These are phyloP conservation scores for Cordyceps tenuipes DNA, from an alignment of 2,329 filamentous ascomycete genomes.

Conservation along the genomic window DNA sequence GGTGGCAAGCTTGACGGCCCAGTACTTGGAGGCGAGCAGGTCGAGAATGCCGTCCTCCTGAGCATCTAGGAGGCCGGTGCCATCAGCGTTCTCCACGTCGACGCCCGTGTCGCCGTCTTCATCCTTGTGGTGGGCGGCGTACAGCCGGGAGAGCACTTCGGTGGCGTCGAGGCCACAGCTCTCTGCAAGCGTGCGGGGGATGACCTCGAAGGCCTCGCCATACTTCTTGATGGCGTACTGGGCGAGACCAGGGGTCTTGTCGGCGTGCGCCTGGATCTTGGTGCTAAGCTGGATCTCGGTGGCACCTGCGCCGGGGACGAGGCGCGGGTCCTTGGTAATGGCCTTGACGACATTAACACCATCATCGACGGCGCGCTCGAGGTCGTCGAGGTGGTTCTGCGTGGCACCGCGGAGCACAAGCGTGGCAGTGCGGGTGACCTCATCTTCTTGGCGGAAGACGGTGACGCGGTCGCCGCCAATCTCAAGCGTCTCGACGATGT, in stretches of 20 bases:
- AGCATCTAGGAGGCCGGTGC: conserved; percentile 75
- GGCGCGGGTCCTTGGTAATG: conserved; percentile 82
- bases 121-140: conserved; percentile 85
- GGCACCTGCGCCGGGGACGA: conserved; percentile 90
- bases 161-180: conserved; percentile 93
- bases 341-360: conserved; percentile 98
- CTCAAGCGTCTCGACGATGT: conserved; percentile 93
- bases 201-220: conserved; percentile 94
- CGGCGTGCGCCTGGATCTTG: conserved; percentile 80
- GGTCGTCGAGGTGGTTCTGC: conserved; percentile 94
- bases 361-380: conserved; percentile 94
- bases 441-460: conserved; percentile 94
- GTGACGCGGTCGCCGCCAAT: conserved; percentile 97
- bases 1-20: conserved; percentile 95
- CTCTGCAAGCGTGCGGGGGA: conserved; percentile 88
- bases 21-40: conserved; percentile 82
- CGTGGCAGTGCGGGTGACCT: conserved; percentile 85
- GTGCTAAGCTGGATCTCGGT: conserved; percentile 92
- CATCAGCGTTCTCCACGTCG: conserved; percentile 82
- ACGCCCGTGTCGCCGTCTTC: conserved; percentile 88
- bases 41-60: conserved; percentile 86
- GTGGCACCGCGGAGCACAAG: conserved; percentile 91
- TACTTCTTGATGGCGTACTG: conserved; percentile 98
- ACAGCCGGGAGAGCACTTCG: conserved; percentile 86
- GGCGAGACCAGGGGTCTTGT: conserved; percentile 84